Conservation (phyloP, 352 stramenopile genomes). For the Globisporangium rhizosaccharum region DNA sequence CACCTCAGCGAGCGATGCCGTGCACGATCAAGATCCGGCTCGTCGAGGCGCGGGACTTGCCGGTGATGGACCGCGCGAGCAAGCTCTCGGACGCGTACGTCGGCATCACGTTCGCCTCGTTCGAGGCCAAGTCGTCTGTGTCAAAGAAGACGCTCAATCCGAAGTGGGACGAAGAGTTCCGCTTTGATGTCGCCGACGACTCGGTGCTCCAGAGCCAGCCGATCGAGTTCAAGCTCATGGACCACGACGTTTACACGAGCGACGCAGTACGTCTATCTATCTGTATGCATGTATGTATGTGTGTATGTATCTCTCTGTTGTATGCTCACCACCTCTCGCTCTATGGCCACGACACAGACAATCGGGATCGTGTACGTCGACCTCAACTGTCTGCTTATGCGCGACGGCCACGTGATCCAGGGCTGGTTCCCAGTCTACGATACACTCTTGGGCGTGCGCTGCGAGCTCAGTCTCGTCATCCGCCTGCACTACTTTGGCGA, state of each 20-base stretch:
- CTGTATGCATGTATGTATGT: background rate
- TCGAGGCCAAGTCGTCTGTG: slow-evolving; percentile 86
- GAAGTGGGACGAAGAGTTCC: slow-evolving; percentile 97
- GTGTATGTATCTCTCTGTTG: background rate
- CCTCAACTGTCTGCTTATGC: slow-evolving; percentile 97
- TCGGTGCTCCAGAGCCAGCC: slow-evolving; percentile 97
- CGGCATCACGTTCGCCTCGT: slow-evolving; percentile 81
- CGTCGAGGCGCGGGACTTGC: slow-evolving; percentile 84
- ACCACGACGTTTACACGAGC: slow-evolving; percentile 92
- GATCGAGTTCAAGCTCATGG: slow-evolving; percentile 96
- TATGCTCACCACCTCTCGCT: background rate
- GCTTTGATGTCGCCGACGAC: slow-evolving; percentile 98
- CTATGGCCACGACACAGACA: slow-evolving; percentile 25
- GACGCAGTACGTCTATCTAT: slow-evolving; percentile 50
- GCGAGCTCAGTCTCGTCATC: slow-evolving; percentile 93
- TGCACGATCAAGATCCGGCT: slow-evolving; percentile 90
- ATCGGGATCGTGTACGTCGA: slow-evolving; percentile 98
- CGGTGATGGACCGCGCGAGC: slow-evolving; percentile 76
- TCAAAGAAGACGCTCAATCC: slow-evolving; percentile 93
- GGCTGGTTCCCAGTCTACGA: slow-evolving; percentile 99
- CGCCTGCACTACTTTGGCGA: slow-evolving; percentile 97
- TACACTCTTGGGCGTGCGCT: slow-evolving; percentile 93
- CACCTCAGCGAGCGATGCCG: slow-evolving; percentile 46
- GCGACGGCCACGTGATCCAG: slow-evolving; percentile 88
- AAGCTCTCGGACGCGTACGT: slow-evolving; percentile 87